These are phyloP conservation scores for Phytomonas francai DNA, from an alignment of 208 protist species.

Conservation along the genomic window DNA sequence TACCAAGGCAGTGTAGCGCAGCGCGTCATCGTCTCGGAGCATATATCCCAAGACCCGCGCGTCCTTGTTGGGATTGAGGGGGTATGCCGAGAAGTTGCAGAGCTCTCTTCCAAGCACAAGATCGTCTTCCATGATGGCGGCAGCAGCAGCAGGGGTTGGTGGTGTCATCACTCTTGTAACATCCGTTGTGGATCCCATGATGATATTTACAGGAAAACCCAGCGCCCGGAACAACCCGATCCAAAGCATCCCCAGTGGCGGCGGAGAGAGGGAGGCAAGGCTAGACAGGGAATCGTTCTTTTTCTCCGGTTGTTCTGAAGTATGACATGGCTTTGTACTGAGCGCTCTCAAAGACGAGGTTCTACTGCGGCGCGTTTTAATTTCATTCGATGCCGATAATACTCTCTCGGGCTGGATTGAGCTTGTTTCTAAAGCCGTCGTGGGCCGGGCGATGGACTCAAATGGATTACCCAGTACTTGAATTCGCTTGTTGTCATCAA, in stretches of 20 bases:
- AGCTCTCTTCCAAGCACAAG: neutral
- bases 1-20: conserved; percentile 35
- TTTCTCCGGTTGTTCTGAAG: neutral
- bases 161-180: neutral
- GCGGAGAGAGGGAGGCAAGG: neutral
- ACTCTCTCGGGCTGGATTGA: neutral
- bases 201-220: neutral
- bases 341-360: neutral
- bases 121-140: neutral
- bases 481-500: neutral
- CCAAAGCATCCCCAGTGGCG: neutral
- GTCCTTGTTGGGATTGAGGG: neutral
- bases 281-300: neutral
- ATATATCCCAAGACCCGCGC: conserved; percentile 14
- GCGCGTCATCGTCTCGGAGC: conserved; percentile 24
- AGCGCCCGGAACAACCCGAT: neutral
- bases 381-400: neutral
- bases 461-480: neutral
- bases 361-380: neutral
- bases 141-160: neutral
- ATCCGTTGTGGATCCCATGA: neutral
- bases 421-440: neutral
- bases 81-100: neutral
- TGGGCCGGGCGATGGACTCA: neutral
- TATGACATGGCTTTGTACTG: neutral